Base-by-base conservation (phyloP, 1,284 basidiomycete genomes). In the Cystobasidium slooffiae region DNA sequence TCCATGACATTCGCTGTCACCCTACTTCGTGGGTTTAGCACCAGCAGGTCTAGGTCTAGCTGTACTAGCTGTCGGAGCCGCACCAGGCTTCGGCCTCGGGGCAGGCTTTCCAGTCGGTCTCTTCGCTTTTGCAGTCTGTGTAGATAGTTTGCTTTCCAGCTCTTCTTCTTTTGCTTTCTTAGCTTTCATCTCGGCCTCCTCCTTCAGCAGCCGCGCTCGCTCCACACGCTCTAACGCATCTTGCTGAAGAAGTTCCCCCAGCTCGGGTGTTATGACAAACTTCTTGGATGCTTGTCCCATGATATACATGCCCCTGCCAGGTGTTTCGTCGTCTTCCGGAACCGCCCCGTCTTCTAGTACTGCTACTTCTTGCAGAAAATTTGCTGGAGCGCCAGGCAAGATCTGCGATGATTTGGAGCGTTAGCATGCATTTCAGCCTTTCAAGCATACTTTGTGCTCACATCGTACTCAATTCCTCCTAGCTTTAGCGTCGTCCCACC, bases 321-420 rank as follows among this genome's bases (percentile, higher is more conserved):
- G 22, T 49, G 41, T 37, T 56, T 68, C 63, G 22, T 43, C 24
- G 53, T 52, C 55, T 44, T 63, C 20, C 4, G 67, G 65, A 56
- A 68, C 51, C 20, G 64, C 55, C 6, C 37, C 20, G 44, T 75
- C 62, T 56, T 78, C 75, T 43, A 80, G 51, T 51, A 80, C 68
- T 20, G 77, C 79, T 24, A 80, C 74, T 65, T 80, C 79, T 53
- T 80, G 79, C 14, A 80, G 58, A 75, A 80, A 80, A 9, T 74
- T 74, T n/a, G 79, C 76, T 53, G 78, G 78, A 6, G 79, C 79
- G 9, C 77, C 79, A 22, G 79, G 78, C 55, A 80, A 74, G 51
- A 80, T 70, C 78, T 79, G 55, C n/a, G 18, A n/a, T 37, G 8
- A 55, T 14, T 5, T 47, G 18, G n/a, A 6, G n/a, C 4, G 37